Evolutionary conservation across 2,329 filamentous ascomycete genomes (phyloP), one percentile per base, ranked within the genome.

Genomic region (Periconia macrospinosa): DNA sequence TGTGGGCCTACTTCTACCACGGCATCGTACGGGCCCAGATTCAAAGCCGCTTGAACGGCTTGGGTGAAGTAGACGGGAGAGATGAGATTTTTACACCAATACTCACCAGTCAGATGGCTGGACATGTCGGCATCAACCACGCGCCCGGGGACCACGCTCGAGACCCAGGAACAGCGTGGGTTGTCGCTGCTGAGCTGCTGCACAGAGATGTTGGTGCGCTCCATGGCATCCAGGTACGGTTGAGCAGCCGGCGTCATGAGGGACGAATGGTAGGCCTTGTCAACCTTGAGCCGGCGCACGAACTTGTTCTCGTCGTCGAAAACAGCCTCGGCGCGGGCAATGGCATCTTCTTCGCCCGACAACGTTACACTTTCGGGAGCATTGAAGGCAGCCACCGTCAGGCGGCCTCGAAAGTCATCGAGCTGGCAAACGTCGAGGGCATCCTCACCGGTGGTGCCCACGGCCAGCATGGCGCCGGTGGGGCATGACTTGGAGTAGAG

Each of bases 71-170:
- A 57, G 0, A 81, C 79, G 1, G 79, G 68, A 11, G 70, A 65
- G 1, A 68, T 59, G 76, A 81, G 76, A 57, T 81, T 82, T 33
- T 77, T 69, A 1, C 54, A 62, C 79, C 79, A 82, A 61, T 81
- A 81, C 2, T 33, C 30, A 8, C 30, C 30, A 33, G 8, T 13
- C 30, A 33, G 30, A 13, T 13, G 7, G 30, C 13, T 33, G 30
- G 30, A 33, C 8, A 13, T 7, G 13, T 33, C 30, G 7, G 30
- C 7, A 33, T 33, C 30, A 33, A 33, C 8, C 2, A 40, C 20
- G 17, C 14, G 30, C 7, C 30, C 30, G 7, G 30, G 30, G 13
- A 8, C 8, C 30, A 58, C 56, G n/a, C 45, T 52, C 10, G 56
- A 58, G 19, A 52, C 20, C 54, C 58, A 58, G 37, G 30, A 8